Evolutionary conservation across 192 early-diverging fungal species (phyloP).

Genomic region (Coemansia erecta): DNA sequence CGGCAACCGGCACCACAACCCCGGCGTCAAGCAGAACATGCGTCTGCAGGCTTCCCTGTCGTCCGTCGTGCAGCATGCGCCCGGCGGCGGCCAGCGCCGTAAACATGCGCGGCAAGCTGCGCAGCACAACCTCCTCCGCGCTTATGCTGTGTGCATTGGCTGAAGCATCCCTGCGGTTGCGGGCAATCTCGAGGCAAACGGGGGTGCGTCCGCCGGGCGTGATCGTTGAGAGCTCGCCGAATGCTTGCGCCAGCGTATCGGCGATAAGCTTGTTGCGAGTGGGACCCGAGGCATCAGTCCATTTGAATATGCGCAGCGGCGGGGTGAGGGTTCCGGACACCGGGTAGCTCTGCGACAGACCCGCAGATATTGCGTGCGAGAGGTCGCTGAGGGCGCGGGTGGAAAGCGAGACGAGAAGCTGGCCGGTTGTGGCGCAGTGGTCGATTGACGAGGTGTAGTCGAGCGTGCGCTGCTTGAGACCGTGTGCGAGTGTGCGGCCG

Average conservation of each 20-base stretch:
- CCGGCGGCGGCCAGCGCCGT: not conserved
- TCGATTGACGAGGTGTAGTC: no score
- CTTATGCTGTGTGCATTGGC: not conserved
- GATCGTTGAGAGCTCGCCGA: not conserved
- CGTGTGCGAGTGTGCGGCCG: no score
- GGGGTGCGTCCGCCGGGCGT: not conserved
- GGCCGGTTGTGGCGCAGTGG: no score
- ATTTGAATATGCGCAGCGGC: slow-evolving; percentile 3
- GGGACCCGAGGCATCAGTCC: not conserved
- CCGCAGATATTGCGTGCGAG: no score
- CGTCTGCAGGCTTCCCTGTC: not conserved
- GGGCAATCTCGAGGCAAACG: not conserved
- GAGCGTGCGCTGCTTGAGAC: no score
- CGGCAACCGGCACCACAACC: not conserved
- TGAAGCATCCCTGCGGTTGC: not conserved
- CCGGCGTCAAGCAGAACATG: no score
- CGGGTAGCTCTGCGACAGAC: no score
- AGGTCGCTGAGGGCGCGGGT: no score
- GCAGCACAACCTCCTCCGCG: no score
- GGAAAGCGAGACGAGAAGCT: no score
- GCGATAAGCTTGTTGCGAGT: slow-evolving; percentile 5
- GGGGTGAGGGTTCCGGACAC: no score
- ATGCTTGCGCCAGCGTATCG: not conserved
- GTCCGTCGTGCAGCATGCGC: not conserved
- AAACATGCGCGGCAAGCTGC: not conserved